Conservation (phyloP, 345 rosid genomes). For the Microthlaspi erraticum region DNA sequence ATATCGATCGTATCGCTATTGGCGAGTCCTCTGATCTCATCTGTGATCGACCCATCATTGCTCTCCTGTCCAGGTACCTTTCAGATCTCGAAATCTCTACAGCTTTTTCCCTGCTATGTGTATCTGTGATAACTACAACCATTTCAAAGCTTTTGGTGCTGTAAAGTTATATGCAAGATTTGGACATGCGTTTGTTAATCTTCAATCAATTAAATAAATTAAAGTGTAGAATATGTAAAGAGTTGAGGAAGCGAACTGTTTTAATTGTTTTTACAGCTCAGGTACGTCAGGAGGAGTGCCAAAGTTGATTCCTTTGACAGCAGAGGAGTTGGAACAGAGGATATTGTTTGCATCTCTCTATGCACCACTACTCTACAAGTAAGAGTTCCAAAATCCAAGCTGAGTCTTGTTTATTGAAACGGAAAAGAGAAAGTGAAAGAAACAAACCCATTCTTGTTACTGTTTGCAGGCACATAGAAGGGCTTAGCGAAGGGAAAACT, state of each 20-base stretch:
- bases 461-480: conserved; percentile 65
- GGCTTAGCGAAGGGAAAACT: conserved; percentile 75
- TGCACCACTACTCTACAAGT: conserved; percentile 77
- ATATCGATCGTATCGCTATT: conserved; percentile 69
- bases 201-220: neutral
- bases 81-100: neutral
- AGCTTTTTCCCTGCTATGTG: neutral
- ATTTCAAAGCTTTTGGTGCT: neutral
- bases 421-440: neutral
- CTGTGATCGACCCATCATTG: conserved; percentile 70
- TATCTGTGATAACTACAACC: neutral
- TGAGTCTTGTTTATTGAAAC: neutral
- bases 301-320: conserved; percentile 88
- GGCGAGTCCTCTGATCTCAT: conserved; percentile 67
- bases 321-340: conserved; percentile 78
- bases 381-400: conserved; percentile 1
- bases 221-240: no score
- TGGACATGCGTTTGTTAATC: neutral
- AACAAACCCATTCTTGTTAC: neutral
- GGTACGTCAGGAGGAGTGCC: conserved; percentile 94
- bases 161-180: neutral
- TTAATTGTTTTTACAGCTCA: conserved; percentile 66
- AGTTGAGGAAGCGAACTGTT: conserved; percentile 44
- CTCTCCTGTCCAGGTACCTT: conserved; percentile 71
- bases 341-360: conserved; percentile 70